Percentiles rank a stretch among this genome's conserved stretches.
phyloP scores from a whole-genome alignment of 352 stramenopile species.

The Pythium utonaiense region DNA sequence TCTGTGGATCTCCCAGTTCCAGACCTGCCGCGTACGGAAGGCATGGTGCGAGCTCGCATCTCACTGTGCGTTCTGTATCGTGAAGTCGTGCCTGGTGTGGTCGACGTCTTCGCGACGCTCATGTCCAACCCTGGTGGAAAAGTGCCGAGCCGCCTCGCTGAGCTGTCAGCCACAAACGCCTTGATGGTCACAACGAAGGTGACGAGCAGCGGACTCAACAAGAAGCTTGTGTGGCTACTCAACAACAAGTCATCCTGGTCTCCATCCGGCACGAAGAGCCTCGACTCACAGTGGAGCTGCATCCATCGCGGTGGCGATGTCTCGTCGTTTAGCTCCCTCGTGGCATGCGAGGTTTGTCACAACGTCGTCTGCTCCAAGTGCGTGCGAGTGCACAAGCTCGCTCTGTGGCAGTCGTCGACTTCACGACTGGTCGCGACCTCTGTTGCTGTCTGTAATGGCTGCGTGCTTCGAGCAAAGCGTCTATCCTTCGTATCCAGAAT shows the following conservation, averaged over 20 bases:
- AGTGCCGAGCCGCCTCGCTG: not conserved
- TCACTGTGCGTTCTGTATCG: not conserved
- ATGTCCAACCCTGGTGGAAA: constrained; percentile 1
- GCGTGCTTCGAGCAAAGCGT: not conserved
- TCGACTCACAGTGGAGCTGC: not conserved
- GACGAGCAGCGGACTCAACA: constrained; percentile 1
- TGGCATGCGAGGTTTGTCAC: not conserved
- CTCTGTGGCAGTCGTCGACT: not conserved
- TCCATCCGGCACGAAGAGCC: not conserved
- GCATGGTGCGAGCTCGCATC: not conserved
- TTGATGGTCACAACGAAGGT: not conserved
- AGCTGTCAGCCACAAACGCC: not conserved
- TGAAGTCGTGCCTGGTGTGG: not conserved
- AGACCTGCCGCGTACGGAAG: not conserved
- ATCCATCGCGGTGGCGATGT: not conserved
- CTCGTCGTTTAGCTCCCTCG: not conserved
- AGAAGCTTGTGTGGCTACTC: constrained; percentile 7
- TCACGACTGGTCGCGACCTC: not conserved
- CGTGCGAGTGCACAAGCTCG: not conserved
- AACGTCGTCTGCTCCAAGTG: not conserved
- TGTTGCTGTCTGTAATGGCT: not conserved
- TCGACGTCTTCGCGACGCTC: not conserved
- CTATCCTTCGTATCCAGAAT: not conserved
- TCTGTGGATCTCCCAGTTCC: constrained; percentile 29
- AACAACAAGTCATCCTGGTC: not conserved